Evolutionary conservation across 176 grass and related monocot genomes (phyloP).

Genomic region (Miscanthus lutarioriparius): DNA sequence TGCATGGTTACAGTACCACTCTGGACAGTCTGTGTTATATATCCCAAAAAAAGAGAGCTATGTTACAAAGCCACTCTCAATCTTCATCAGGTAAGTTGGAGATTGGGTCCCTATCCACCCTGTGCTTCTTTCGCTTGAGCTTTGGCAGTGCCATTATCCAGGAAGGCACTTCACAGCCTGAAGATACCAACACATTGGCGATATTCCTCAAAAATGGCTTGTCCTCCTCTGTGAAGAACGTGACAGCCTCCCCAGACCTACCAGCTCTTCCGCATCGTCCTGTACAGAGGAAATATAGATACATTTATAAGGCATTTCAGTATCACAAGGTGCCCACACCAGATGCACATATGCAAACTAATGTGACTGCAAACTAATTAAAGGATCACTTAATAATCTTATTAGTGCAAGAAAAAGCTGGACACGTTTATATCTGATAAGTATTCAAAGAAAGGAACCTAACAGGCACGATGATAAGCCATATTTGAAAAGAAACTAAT

Average conservation of each 20-base stretch:
- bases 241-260: conserved; percentile 83
- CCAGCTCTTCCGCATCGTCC: conserved; percentile 90
- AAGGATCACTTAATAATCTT: neutral
- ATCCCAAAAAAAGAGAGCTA: neutral
- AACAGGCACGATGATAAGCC: neutral
- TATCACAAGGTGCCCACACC: neutral
- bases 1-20: neutral
- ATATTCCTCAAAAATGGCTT: conserved; percentile 90
- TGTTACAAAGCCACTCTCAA: conserved; percentile 1
- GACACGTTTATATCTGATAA: neutral
- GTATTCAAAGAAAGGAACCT: neutral
- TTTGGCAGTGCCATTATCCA: conserved; percentile 90
- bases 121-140: conserved; percentile 83
- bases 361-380: neutral
- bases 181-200: conserved; percentile 78
- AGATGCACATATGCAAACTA: conserved; percentile 4
- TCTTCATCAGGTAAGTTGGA: conserved; percentile 53
- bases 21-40: neutral
- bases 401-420: neutral
- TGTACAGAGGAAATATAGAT: neutral
- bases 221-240: conserved; percentile 91
- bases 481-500: neutral
- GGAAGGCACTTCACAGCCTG: conserved; percentile 81
- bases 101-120: conserved; percentile 67
- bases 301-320: neutral